phyloP scores from a whole-genome alignment of 495 filamentous ascomycete genomes.

The Xylaria sp. region DNA sequence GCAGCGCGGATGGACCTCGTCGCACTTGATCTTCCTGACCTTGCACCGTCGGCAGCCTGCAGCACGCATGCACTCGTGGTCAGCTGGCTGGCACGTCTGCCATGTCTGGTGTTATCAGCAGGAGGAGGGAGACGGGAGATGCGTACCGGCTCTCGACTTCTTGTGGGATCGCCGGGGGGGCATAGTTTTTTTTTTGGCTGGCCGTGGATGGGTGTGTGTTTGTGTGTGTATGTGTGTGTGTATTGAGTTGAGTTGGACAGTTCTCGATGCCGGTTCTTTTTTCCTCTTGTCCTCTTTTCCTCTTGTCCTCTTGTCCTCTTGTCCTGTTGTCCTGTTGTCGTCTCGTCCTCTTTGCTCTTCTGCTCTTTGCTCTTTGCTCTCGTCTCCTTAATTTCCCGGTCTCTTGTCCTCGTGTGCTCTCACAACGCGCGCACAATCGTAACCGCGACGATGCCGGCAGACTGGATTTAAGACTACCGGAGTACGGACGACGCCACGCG shows the following conservation, averaged over 20 bases:
- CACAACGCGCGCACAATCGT: constrained; percentile 14
- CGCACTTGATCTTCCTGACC: constrained; percentile 70
- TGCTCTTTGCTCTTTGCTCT: no score
- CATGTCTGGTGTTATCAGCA: neutral
- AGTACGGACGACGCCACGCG: neutral
- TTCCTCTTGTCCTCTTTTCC: no score
- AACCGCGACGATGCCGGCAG: constrained; percentile 18
- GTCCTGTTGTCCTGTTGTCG: no score
- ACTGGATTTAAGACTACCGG: neutral
- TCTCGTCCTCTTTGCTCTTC: no score
- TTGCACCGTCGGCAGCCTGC: constrained; percentile 65
- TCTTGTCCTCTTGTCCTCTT: no score
- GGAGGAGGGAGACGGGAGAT: neutral
- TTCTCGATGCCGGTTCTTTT: constrained; percentile 7
- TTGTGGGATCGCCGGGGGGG: constrained; percentile 68
- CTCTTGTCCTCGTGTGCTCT: no score
- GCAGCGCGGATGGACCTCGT: constrained; percentile 67
- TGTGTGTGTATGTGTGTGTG: no score
- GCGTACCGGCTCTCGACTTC: constrained; percentile 61
- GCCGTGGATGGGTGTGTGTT: neutral
- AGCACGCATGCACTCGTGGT: neutral
- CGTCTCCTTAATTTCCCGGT: no score
- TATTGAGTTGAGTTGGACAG: no score
- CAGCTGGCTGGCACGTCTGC: neutral
- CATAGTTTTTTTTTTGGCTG: no score